Percentiles rank a stretch among this genome's conserved stretches.
These are phyloP conservation scores for Perilla frutescens DNA, from an alignment of 257 asterid genomes.

Conservation along the genomic window DNA sequence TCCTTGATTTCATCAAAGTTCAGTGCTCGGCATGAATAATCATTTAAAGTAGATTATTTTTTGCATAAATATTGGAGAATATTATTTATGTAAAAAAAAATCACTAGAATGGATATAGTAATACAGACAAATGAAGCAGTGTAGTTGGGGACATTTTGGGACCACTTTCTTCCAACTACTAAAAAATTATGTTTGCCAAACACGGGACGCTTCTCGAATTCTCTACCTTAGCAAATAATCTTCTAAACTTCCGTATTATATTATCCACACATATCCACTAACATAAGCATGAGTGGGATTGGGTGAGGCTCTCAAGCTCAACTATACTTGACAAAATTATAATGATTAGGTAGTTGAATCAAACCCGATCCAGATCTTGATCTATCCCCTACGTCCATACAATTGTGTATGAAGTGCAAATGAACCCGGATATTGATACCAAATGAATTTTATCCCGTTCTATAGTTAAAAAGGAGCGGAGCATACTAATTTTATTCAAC, in stretches of 20 bases:
- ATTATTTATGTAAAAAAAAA: background rate
- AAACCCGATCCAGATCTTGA: no score
- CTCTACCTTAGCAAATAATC: background rate
- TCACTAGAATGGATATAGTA: background rate
- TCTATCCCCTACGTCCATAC: no score
- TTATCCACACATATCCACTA: background rate
- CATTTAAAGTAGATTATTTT: background rate
- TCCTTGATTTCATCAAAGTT: no score
- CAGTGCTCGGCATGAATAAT: no score
- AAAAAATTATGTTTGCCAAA: background rate
- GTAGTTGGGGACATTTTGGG: background rate
- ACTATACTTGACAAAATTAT: no score
- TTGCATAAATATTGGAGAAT: background rate
- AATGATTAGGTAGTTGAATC: no score
- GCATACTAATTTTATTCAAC: no score
- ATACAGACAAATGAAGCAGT: background rate
- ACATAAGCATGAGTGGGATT: background rate
- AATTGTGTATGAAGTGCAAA: no score
- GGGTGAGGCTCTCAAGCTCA: background rate
- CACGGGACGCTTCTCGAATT: constrained; percentile 3
- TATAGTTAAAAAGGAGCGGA: no score
- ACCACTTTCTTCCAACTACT: background rate
- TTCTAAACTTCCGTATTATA: background rate
- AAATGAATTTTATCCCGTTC: no score
- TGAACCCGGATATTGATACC: no score